These are phyloP conservation scores for Suhomyces guaymorum DNA, from an alignment of 1,139 yeast genomes.

Conservation along the genomic window DNA sequence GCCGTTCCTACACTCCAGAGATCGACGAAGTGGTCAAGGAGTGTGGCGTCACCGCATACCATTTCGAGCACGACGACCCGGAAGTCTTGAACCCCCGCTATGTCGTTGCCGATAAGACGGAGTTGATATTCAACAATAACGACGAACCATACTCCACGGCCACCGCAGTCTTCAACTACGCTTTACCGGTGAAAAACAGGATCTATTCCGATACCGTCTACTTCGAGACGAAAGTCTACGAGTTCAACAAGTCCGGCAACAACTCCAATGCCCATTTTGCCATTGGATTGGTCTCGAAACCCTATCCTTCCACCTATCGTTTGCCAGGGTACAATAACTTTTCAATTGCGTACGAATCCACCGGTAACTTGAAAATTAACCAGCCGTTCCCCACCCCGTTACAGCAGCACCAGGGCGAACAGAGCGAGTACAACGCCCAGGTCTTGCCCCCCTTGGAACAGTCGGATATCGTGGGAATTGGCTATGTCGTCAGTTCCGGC, in stretches of 20 bases:
- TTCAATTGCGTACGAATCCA: slow-evolving; percentile 84
- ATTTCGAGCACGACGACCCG: slow-evolving; percentile 39
- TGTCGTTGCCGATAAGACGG: slow-evolving; percentile 64
- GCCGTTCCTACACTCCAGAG: slow-evolving; percentile 34
- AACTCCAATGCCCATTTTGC: slow-evolving; percentile 56
- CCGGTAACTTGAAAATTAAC: slow-evolving; percentile 78
- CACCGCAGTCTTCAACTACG: slow-evolving; percentile 54
- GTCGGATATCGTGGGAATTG: slow-evolving; percentile 93
- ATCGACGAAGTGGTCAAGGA: slow-evolving; percentile 36
- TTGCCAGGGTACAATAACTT: slow-evolving; percentile 83
- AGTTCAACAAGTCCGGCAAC: slow-evolving; percentile 31
- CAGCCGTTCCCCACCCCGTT: slow-evolving; percentile 64
- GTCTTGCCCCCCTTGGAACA: slow-evolving; percentile 75
- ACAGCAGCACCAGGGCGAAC: slow-evolving; percentile 52
- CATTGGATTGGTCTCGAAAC: slow-evolving; percentile 82
- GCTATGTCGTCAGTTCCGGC: slow-evolving; percentile 78
- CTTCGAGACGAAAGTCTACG: slow-evolving; percentile 69
- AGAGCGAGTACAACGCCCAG: slow-evolving; percentile 54
- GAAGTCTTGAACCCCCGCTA: slow-evolving; percentile 33
- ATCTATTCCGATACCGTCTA: slow-evolving; percentile 61
- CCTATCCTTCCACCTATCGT: slow-evolving; percentile 79
- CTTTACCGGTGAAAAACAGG: slow-evolving; percentile 61
- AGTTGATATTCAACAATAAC: slow-evolving; percentile 50
- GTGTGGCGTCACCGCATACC: slow-evolving; percentile 44
- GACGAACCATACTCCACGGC: slow-evolving; percentile 48